Evolutionary conservation across 23 red algal species (phyloP).

Genomic region (Gracilaria vermiculophylla): DNA sequence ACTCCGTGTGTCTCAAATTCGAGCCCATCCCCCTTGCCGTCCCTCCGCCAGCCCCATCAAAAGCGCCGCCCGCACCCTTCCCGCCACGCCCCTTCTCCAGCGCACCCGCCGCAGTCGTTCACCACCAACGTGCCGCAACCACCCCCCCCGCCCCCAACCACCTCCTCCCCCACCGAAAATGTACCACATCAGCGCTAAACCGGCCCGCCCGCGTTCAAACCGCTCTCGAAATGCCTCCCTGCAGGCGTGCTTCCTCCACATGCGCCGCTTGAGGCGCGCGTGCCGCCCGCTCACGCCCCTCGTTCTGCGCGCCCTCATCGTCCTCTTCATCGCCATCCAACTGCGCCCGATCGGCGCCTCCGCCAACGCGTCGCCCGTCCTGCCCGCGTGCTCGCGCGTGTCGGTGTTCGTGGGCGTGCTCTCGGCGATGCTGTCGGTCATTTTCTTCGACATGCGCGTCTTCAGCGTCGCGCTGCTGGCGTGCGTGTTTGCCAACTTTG

Average conservation of each 20-base stretch:
- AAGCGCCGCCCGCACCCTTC: not conserved
- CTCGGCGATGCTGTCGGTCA: conserved; percentile 36
- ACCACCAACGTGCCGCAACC: no score
- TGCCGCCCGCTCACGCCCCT: conserved; percentile 36
- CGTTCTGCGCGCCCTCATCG: conserved; percentile 42
- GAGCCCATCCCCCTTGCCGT: not conserved
- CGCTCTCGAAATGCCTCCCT: conserved; percentile 17
- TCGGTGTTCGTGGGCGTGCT: conserved; percentile 14
- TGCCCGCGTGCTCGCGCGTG: conserved; percentile 11
- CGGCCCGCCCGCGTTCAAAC: not conserved
- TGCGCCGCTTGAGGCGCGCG: conserved; percentile 25
- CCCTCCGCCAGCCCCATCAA: not conserved
- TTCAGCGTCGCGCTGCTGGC: conserved; percentile 25
- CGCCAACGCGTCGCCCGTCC: not conserved
- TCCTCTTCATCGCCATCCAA: conserved; percentile 39
- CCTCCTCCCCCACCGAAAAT: no score
- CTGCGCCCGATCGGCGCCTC: conserved; percentile 18
- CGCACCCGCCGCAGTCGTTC: not conserved
- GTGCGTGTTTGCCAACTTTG: conserved; percentile 40
- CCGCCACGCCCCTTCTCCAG: not conserved
- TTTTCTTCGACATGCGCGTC: conserved; percentile 42
- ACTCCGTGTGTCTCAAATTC: not conserved
- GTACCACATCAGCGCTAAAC: conserved; percentile 7
- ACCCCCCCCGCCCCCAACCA: no score
- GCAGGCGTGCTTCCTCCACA: conserved; percentile 25